These are phyloP conservation scores for Solanum okadae DNA, from an alignment of 257 asterid genomes.

Conservation along the genomic window DNA sequence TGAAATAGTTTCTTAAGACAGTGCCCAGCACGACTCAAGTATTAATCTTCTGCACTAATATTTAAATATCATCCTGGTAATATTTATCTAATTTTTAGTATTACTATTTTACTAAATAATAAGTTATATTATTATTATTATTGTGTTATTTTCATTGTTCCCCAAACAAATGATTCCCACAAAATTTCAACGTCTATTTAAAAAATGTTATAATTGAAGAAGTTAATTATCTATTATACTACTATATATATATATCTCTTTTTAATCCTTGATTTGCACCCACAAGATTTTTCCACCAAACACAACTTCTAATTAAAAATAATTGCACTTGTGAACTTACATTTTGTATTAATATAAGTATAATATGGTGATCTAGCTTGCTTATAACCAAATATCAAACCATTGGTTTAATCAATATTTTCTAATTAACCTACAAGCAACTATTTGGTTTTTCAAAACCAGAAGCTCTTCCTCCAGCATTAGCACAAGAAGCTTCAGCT, in stretches of 20 bases:
- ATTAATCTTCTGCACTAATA: neutral
- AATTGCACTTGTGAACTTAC: neutral
- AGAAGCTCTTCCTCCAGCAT: neutral
- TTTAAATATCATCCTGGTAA: neutral
- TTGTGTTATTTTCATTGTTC: too few relatives aligned
- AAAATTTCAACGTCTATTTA: too few relatives aligned
- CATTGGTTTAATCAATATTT: neutral
- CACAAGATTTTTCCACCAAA: neutral
- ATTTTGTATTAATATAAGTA: neutral
- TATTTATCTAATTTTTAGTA: too few relatives aligned
- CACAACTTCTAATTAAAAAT: neutral
- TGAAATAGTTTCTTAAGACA: too few relatives aligned
- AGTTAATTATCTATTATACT: neutral
- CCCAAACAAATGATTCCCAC: too few relatives aligned
- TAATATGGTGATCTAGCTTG: neutral
- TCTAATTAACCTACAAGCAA: neutral
- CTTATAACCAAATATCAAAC: neutral
- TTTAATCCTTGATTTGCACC: neutral
- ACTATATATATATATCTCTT: neutral
- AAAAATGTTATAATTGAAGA: neutral
- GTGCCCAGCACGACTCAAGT: rapidly evolving
- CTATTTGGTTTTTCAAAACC: neutral
- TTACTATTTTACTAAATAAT: too few relatives aligned
- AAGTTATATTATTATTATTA: too few relatives aligned
- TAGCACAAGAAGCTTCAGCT: neutral